A percentile compares a stretch with the other conserved stretches of the same genome.
Conservation (phyloP, 1,284 basidiomycete species). For the Ceratobasidium sp. region DNA sequence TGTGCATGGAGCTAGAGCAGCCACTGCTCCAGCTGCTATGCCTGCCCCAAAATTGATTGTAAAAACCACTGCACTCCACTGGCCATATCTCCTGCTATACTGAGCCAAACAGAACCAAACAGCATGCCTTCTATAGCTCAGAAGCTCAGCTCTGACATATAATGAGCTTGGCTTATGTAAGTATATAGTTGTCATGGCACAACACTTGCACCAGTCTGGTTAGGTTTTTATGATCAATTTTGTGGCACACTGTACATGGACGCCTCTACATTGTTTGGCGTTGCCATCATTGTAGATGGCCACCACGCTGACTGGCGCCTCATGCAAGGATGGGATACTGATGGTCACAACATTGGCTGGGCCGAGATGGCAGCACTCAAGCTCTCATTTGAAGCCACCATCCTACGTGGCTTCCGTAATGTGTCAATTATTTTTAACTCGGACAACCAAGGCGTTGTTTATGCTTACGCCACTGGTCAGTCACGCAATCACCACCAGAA, state of each 20-base stretch:
- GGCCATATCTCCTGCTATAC: no score
- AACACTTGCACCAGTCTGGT: no score
- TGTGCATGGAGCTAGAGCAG: no score
- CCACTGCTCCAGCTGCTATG: no score
- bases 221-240: no score
- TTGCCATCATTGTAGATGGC: not conserved
- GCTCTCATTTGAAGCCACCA: slow-evolving; percentile 47
- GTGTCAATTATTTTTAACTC: slow-evolving; percentile 52
- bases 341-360: slow-evolving; percentile 37
- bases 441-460: slow-evolving; percentile 59
- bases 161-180: no score
- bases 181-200: no score
- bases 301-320: slow-evolving; percentile 23
- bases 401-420: slow-evolving; percentile 39
- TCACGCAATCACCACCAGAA: slow-evolving; percentile 55
- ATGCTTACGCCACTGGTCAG: slow-evolving; percentile 53
- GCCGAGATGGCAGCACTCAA: slow-evolving; percentile 53
- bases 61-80: no score
- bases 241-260: not conserved
- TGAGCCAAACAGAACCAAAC: no score
- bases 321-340: not conserved
- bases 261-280: slow-evolving; percentile 30
- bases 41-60: no score
- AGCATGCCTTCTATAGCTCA: no score
- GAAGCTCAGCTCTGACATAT: no score